Conservation (phyloP, 331 rosid genomes). For the Erythrophleum ivorense region DNA sequence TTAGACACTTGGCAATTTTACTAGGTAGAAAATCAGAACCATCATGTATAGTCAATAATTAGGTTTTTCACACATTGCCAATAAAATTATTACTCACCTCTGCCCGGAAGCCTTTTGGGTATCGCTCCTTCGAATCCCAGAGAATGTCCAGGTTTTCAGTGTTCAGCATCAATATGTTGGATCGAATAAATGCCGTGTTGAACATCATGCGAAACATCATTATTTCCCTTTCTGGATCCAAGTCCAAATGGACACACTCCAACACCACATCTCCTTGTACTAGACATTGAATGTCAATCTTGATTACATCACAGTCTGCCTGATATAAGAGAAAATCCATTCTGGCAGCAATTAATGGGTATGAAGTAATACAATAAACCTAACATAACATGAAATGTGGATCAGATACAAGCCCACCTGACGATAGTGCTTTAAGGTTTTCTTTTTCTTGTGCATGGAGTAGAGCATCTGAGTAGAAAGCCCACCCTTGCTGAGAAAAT, state of each 20-base stretch:
- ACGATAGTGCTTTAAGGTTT: conserved; percentile 68
- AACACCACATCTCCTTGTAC: conserved; percentile 99
- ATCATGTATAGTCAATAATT: background rate
- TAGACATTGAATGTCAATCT: conserved; percentile 92
- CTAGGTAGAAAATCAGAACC: conserved; percentile 12
- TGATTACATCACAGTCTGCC: conserved; percentile 96
- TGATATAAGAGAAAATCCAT: conserved; percentile 53
- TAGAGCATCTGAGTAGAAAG: conserved; percentile 88
- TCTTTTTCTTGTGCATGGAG: conserved; percentile 87
- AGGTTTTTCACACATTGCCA: conserved; percentile 16
- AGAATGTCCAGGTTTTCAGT: conserved; percentile 92
- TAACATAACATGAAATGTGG: conserved; percentile 29
- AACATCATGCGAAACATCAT: conserved; percentile 99
- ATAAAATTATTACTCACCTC: conserved; percentile 64
- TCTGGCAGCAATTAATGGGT: conserved; percentile 35
- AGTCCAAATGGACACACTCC: conserved; percentile 94
- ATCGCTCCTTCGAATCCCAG: conserved; percentile 93
- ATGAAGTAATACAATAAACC: conserved; percentile 21
- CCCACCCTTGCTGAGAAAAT: conserved; percentile 78
- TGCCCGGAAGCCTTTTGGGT: conserved; percentile 92
- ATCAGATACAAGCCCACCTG: conserved; percentile 56
- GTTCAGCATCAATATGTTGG: conserved; percentile 85
- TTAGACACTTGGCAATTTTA: conserved; percentile 41
- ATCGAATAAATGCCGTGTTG: conserved; percentile 92
- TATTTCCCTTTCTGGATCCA: conserved; percentile 90